phyloP scores from a whole-genome alignment of 2,329 filamentous ascomycete genomes.

The Xylariaceae sp. region DNA sequence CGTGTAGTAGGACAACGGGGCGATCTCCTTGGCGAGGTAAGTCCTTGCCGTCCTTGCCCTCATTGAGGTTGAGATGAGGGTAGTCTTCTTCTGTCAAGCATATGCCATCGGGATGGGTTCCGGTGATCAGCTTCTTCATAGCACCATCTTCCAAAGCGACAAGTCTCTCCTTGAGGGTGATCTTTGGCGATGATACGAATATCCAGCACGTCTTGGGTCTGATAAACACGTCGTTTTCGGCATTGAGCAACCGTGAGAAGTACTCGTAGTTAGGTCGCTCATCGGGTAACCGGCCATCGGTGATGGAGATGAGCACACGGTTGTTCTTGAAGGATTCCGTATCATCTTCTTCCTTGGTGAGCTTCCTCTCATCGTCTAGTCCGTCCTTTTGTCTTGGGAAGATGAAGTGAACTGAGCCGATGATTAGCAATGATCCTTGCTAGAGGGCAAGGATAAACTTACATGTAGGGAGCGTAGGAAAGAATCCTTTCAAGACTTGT shows the following conservation, averaged over 20 bases:
- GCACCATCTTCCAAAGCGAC: constrained; percentile 27
- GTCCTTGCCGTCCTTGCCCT: constrained; percentile 45
- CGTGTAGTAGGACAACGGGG: constrained; percentile 47
- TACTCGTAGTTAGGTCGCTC: constrained; percentile 59
- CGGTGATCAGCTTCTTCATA: constrained; percentile 27
- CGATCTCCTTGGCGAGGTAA: constrained; percentile 46
- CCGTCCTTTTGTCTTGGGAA: constrained; percentile 49
- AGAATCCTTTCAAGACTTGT: constrained; percentile 64
- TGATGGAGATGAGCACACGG: constrained; percentile 56
- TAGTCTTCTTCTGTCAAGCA: constrained; percentile 36
- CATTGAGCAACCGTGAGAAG: constrained; percentile 50
- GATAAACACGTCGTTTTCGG: constrained; percentile 49
- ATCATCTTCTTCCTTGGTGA: constrained; percentile 36
- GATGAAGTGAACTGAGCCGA: constrained; percentile 51
- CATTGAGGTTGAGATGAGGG: constrained; percentile 52
- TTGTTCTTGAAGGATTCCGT: constrained; percentile 59
- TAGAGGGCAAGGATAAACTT: constrained; percentile 32
- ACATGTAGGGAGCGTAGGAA: constrained; percentile 59
- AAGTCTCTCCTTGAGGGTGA: constrained; percentile 45
- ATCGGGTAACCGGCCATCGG: constrained; percentile 51
- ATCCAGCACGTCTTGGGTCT: constrained; percentile 56
- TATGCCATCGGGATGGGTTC: constrained; percentile 25
- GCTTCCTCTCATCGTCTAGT: constrained; percentile 45
- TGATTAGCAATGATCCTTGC: not conserved
- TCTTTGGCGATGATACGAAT: constrained; percentile 50